Conservation (phyloP, 495 filamentous ascomycete genomes). For the Penicillium odoratum region DNA sequence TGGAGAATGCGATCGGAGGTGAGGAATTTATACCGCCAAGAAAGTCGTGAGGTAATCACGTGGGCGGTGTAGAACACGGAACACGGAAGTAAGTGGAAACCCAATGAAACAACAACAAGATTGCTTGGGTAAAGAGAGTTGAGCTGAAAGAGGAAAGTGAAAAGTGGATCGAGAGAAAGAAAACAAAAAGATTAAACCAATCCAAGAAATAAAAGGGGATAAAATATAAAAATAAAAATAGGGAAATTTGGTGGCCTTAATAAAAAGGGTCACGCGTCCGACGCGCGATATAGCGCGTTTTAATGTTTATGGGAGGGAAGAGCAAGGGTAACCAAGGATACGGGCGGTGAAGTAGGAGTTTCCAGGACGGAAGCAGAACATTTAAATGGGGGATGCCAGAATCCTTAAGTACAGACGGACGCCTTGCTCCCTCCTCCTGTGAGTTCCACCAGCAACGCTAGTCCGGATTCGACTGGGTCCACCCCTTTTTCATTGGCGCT, state of each 20-base stretch:
- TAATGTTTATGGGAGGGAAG: slow-evolving; percentile 16
- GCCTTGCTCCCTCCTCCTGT: slow-evolving; percentile 39
- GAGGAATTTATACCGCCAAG: slow-evolving; percentile 51
- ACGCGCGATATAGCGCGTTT: slow-evolving; percentile 26
- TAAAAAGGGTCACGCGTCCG: slow-evolving; percentile 8
- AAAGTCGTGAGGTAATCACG: slow-evolving; percentile 40
- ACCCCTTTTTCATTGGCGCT: slow-evolving; percentile 30
- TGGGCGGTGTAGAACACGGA: slow-evolving; percentile 28
- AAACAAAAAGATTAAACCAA: slow-evolving; percentile 12
- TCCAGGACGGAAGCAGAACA: slow-evolving; percentile 40
- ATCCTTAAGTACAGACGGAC: slow-evolving; percentile 53
- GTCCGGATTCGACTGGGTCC: slow-evolving; percentile 37
- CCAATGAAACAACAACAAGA: neutral
- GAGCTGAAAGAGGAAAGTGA: neutral
- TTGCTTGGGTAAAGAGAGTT: neutral
- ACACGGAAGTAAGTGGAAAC: neutral
- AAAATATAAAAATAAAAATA: slow-evolving; percentile 16
- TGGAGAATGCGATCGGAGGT: slow-evolving; percentile 50
- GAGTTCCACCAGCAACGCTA: slow-evolving; percentile 45
- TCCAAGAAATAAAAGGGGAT: slow-evolving; percentile 15
- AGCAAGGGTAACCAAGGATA: slow-evolving; percentile 13
- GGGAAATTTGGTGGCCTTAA: slow-evolving; percentile 14
- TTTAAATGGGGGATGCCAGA: slow-evolving; percentile 45
- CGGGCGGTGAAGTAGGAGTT: slow-evolving; percentile 31
- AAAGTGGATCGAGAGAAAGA: slow-evolving; percentile 8